phyloP scores from a whole-genome alignment of 2,329 filamentous ascomycete species.

The Cytospora chrysosperma region DNA sequence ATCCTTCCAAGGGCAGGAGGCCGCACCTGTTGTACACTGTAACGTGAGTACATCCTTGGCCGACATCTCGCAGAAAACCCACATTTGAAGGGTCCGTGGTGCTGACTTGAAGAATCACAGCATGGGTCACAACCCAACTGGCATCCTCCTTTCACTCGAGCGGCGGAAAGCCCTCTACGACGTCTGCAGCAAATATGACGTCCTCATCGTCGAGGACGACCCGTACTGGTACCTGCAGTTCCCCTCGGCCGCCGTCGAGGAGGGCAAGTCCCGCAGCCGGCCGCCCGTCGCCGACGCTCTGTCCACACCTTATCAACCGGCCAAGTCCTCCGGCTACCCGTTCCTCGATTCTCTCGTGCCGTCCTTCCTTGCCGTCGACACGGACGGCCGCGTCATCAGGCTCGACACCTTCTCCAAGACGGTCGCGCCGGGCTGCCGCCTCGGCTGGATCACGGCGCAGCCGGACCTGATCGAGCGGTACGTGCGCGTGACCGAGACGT shows the following conservation, averaged over 20 bases:
- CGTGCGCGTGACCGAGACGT: conserved; percentile 70
- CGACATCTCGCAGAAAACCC: background rate
- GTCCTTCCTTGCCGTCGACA: conserved; percentile 78
- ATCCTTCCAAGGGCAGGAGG: conserved; percentile 67
- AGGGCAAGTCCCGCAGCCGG: conserved; percentile 48
- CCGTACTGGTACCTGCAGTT: conserved; percentile 96
- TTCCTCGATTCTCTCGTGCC: conserved; percentile 84
- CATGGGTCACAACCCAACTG: conserved; percentile 86
- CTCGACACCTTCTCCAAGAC: conserved; percentile 95
- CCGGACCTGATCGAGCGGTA: conserved; percentile 75
- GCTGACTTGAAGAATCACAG: conserved; percentile 1
- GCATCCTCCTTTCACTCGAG: conserved; percentile 69
- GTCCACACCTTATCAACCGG: conserved; percentile 33
- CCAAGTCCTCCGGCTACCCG: conserved; percentile 59
- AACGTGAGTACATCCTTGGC: conserved; percentile 58
- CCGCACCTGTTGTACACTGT: conserved; percentile 89
- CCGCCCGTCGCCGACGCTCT: conserved; percentile 34
- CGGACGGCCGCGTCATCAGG: conserved; percentile 82
- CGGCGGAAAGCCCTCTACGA: conserved; percentile 78
- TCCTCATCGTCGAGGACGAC: conserved; percentile 91
- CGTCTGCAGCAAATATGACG: conserved; percentile 78
- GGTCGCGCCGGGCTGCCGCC: conserved; percentile 80
- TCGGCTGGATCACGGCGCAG: conserved; percentile 89
- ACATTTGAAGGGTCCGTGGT: background rate
- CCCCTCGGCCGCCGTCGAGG: conserved; percentile 61